These are phyloP conservation scores for Salix udensis DNA, from an alignment of 345 rosid species.

Conservation along the genomic window DNA sequence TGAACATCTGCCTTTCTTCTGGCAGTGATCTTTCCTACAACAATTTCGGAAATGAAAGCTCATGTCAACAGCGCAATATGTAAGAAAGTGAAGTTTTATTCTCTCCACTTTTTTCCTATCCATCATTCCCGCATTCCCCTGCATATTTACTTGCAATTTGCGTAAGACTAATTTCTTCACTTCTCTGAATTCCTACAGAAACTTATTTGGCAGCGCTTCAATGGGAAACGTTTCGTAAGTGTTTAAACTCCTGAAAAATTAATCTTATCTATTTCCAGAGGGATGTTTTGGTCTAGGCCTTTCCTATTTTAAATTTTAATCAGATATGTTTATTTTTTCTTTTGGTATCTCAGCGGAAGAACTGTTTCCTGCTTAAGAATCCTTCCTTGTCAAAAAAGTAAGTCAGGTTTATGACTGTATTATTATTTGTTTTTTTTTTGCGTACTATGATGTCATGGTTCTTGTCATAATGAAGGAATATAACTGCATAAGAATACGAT, in stretches of 20 bases:
- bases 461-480: too few relatives aligned
- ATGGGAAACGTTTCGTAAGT: conserved; percentile 25
- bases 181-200: conserved; percentile 20
- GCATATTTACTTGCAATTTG: background rate
- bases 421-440: too few relatives aligned
- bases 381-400: background rate
- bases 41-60: background rate
- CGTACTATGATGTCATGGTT: too few relatives aligned
- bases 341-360: too few relatives aligned
- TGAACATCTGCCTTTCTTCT: background rate
- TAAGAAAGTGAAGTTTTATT: conserved; percentile 15
- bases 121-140: background rate
- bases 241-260: too few relatives aligned
- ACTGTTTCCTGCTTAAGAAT: background rate
- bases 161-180: too few relatives aligned
- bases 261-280: too few relatives aligned
- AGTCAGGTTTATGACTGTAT: background rate
- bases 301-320: too few relatives aligned
- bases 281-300: too few relatives aligned
- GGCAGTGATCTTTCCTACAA: conserved; percentile 5
- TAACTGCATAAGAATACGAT: too few relatives aligned
- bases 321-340: too few relatives aligned
- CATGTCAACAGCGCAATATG: conserved; percentile 13
- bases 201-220: conserved; percentile 38
- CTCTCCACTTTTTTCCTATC: background rate